These are phyloP conservation scores for Taxillus chinensis DNA, from an alignment of 164 flowering plant species.

Conservation along the genomic window DNA sequence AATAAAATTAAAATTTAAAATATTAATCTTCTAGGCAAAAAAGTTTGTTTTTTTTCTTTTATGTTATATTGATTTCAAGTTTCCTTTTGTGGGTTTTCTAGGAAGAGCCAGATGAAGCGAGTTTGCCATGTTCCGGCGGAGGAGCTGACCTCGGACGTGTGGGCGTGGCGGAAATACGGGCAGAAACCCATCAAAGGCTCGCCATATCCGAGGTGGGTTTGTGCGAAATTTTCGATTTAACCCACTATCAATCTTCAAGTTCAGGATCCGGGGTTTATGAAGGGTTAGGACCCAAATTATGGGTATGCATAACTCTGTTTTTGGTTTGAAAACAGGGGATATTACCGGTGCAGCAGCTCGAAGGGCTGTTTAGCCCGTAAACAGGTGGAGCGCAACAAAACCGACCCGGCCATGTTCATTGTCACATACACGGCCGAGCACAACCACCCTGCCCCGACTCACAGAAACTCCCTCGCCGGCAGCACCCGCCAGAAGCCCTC, in stretches of 20 bases:
- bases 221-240: too few relatives aligned
- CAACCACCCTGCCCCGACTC: slow-evolving; percentile 92
- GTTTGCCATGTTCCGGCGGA: slow-evolving; percentile 85
- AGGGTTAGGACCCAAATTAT: too few relatives aligned
- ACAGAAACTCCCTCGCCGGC: slow-evolving; percentile 93
- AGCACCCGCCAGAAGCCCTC: slow-evolving; percentile 61
- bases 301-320: too few relatives aligned
- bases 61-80: neutral
- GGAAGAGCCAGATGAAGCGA: slow-evolving; percentile 71
- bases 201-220: slow-evolving; percentile 77
- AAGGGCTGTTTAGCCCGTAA: slow-evolving; percentile 93
- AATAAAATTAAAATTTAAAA: too few relatives aligned
- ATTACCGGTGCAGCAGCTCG: slow-evolving; percentile 92
- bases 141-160: slow-evolving; percentile 63
- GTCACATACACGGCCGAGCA: slow-evolving; percentile 92
- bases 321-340: slow-evolving; percentile 48
- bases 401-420: slow-evolving; percentile 84
- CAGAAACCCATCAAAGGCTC: slow-evolving; percentile 99
- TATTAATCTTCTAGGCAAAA: slow-evolving; percentile 2
- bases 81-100: slow-evolving; percentile 11
- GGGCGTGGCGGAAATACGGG: slow-evolving; percentile 98
- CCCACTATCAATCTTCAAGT: too few relatives aligned
- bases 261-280: too few relatives aligned
- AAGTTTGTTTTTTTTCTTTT: neutral
- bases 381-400: slow-evolving; percentile 86